Evolutionary conservation across 306 rosid species (phyloP).

Genomic region (Quercus robur): DNA sequence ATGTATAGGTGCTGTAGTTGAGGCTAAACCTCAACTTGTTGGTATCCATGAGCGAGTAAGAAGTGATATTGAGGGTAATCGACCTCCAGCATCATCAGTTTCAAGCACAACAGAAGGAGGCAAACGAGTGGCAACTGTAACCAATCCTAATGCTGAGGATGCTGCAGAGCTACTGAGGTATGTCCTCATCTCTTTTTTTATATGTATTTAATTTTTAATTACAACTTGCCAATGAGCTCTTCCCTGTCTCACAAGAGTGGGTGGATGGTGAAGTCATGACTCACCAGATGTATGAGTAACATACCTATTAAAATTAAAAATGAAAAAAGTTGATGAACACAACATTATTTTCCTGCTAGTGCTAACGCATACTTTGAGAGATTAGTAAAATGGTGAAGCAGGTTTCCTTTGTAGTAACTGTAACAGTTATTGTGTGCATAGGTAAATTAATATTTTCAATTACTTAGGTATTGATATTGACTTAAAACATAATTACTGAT

Average conservation of each 20-base stretch:
- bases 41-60: slow-evolving; percentile 98
- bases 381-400: neutral
- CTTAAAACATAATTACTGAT: too few species aligned
- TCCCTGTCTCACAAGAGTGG: too few species aligned
- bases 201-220: neutral
- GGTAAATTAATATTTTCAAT: too few species aligned
- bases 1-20: slow-evolving; percentile 66
- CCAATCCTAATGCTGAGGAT: slow-evolving; percentile 95
- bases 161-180: slow-evolving; percentile 93
- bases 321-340: neutral
- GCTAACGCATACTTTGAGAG: neutral
- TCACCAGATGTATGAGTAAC: too few species aligned
- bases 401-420: too few species aligned
- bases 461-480: too few species aligned
- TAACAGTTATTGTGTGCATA: too few species aligned
- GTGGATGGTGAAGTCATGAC: too few species aligned
- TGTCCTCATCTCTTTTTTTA: neutral
- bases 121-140: slow-evolving; percentile 63
- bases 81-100: slow-evolving; percentile 50
- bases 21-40: slow-evolving; percentile 80
- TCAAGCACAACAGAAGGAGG: slow-evolving; percentile 39
- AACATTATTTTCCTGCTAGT: neutral
- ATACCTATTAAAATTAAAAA: too few species aligned
- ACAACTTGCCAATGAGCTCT: too few species aligned
- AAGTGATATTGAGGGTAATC: slow-evolving; percentile 68